A percentile compares a stretch with the other conserved stretches of the same genome.
Evolutionary conservation across 129 eudicot species (phyloP).

Genomic region (Deinandra increscens): DNA sequence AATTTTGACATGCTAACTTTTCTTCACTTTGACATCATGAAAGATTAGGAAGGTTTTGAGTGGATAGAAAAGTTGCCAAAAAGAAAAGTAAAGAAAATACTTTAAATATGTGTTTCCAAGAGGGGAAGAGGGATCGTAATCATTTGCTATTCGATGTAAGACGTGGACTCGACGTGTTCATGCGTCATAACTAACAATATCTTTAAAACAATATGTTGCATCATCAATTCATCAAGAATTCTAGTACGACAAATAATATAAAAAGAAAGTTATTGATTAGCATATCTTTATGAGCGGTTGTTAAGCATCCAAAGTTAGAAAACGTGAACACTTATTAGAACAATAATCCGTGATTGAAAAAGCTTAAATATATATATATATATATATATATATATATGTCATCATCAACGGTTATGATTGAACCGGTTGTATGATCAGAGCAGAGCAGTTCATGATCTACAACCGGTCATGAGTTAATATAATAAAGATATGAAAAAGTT

Average conservation of each 20-base stretch:
- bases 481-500: no score
- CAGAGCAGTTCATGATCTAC: no score
- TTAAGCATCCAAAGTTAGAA: slow-evolving; percentile 2
- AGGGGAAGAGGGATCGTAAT: slow-evolving; percentile 3
- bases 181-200: slow-evolving; percentile 22
- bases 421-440: no score
- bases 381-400: no score
- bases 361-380: no score
- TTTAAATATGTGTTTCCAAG: slow-evolving; percentile 14
- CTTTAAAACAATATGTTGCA: slow-evolving; percentile 6
- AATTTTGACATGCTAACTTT: slow-evolving; percentile 29
- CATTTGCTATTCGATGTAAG: slow-evolving; percentile 10
- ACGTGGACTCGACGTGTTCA: slow-evolving; percentile 35
- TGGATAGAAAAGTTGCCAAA: slow-evolving; percentile 33
- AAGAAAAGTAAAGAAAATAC: slow-evolving; percentile 20
- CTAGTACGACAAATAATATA: not conserved
- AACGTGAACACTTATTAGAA: not conserved
- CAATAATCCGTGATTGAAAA: not conserved
- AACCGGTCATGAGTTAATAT: no score
- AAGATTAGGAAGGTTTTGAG: slow-evolving; percentile 35
- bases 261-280: not conserved
- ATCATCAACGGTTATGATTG: not conserved
- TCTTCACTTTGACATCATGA: slow-evolving; percentile 41
- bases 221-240: not conserved
- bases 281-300: not conserved